These are phyloP conservation scores for Eutrema salsugineum DNA, from an alignment of 441 rosid species.

Conservation along the genomic window DNA sequence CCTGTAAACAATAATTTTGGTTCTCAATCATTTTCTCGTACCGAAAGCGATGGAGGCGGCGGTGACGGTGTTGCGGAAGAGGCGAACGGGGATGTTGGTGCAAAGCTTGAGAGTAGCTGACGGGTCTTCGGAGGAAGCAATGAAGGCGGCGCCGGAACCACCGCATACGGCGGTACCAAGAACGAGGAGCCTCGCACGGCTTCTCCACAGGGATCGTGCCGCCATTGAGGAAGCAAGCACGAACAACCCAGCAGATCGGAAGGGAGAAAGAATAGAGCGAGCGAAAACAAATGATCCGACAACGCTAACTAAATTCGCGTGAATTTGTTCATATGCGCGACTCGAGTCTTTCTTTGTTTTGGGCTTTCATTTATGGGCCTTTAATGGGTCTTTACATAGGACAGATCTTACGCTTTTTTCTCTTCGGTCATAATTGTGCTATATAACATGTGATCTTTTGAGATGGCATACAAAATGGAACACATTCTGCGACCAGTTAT, in stretches of 20 bases:
- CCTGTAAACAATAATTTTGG: neutral
- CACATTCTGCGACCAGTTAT: no score
- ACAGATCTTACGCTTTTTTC: no score
- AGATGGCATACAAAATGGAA: no score
- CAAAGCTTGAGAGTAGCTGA: slow-evolving; percentile 63
- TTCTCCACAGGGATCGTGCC: slow-evolving; percentile 66
- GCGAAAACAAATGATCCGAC: neutral
- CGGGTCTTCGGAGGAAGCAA: slow-evolving; percentile 77
- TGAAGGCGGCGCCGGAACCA: slow-evolving; percentile 57
- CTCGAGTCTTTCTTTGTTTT: neutral
- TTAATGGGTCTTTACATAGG: neutral
- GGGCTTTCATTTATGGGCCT: neutral
- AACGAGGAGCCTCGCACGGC: slow-evolving; percentile 50
- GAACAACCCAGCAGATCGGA: neutral
- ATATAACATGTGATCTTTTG: no score
- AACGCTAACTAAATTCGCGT: neutral
- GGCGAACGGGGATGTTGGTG: slow-evolving; percentile 78
- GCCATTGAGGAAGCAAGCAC: slow-evolving; percentile 43
- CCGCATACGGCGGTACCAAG: slow-evolving; percentile 50
- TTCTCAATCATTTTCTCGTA: neutral
- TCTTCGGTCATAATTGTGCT: no score
- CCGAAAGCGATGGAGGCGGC: slow-evolving; percentile 91
- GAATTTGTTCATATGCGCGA: neutral
- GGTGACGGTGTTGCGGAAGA: slow-evolving; percentile 60
- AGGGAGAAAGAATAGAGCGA: neutral